phyloP scores from a whole-genome alignment of 2,329 filamentous ascomycete species.

The Arthrinium phaeospermum region DNA sequence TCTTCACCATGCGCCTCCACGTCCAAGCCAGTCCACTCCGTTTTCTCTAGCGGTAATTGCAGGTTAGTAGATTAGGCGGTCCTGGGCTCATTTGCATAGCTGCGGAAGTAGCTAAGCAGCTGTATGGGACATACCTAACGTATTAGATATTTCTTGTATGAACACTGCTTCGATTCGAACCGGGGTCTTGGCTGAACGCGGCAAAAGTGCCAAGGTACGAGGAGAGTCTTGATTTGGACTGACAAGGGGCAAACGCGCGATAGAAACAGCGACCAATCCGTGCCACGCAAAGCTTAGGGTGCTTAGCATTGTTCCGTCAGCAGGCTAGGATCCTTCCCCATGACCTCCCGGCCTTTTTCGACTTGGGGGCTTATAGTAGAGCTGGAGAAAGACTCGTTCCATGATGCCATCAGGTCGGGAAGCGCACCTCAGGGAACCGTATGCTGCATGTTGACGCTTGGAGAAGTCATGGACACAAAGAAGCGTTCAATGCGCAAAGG shows the following conservation, averaged over 20 bases:
- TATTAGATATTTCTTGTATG: not conserved
- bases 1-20: not conserved
- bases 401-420: not conserved
- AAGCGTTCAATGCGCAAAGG: not conserved
- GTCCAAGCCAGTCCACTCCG: not conserved
- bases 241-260: slow-evolving; percentile 3
- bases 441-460: not conserved
- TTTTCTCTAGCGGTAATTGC: not conserved
- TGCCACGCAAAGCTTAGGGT: slow-evolving; percentile 8
- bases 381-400: not conserved
- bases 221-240: not conserved
- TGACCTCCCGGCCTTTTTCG: not conserved
- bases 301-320: slow-evolving; percentile 6
- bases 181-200: not conserved
- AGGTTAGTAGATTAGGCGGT: not conserved
- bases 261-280: slow-evolving; percentile 14
- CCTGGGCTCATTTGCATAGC: not conserved
- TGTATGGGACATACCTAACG: not conserved
- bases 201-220: not conserved
- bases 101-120: not conserved
- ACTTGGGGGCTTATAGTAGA: not conserved
- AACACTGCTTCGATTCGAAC: not conserved
- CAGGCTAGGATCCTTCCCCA: not conserved
- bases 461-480: not conserved
- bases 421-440: not conserved